Conservation (phyloP, 192 early-diverging fungal species). For the Coemansia sp. region DNA sequence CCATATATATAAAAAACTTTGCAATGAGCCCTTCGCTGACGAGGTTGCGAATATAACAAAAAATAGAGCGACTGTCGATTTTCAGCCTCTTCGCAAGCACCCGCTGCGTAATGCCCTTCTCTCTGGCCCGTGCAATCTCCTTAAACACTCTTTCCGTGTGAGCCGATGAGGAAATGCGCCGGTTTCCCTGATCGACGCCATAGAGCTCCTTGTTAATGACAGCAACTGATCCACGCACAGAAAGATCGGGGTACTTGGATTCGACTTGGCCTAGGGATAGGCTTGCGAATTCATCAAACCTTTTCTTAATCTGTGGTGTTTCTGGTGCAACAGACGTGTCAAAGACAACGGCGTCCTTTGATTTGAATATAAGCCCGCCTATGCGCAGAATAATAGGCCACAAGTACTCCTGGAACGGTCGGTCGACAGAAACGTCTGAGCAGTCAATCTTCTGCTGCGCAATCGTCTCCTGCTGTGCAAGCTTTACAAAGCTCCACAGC, state of each 20-base stretch:
- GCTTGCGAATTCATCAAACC: not conserved
- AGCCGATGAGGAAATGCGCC: conserved; percentile 15
- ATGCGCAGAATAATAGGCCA: conserved; percentile 38
- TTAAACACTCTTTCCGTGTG: conserved; percentile 18
- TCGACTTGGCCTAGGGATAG: conserved; percentile 9
- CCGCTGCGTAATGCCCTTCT: conserved; percentile 38
- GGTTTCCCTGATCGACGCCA: conserved; percentile 35
- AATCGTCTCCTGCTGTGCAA: conserved; percentile 25
- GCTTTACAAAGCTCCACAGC: conserved; percentile 37
- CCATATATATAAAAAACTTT: conserved; percentile 25
- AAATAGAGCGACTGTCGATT: conserved; percentile 38
- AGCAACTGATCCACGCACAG: conserved; percentile 21
- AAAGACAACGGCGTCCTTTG: conserved; percentile 12
- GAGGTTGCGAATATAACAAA: conserved; percentile 43
- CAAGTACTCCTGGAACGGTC: conserved; percentile 23
- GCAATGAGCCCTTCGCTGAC: conserved; percentile 32
- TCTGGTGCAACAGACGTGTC: conserved; percentile 4
- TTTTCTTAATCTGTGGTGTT: not conserved
- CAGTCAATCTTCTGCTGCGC: conserved; percentile 8
- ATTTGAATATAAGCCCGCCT: conserved; percentile 21
- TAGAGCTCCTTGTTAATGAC: conserved; percentile 32
- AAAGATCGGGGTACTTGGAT: conserved; percentile 19
- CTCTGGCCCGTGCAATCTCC: conserved; percentile 28
- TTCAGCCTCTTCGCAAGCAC: conserved; percentile 15
- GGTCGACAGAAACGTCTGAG: conserved; percentile 8